A percentile compares a stretch with the other conserved stretches of the same genome.
phyloP scores from a whole-genome alignment of 495 filamentous ascomycete species.

The Daldinia bambusicola region DNA sequence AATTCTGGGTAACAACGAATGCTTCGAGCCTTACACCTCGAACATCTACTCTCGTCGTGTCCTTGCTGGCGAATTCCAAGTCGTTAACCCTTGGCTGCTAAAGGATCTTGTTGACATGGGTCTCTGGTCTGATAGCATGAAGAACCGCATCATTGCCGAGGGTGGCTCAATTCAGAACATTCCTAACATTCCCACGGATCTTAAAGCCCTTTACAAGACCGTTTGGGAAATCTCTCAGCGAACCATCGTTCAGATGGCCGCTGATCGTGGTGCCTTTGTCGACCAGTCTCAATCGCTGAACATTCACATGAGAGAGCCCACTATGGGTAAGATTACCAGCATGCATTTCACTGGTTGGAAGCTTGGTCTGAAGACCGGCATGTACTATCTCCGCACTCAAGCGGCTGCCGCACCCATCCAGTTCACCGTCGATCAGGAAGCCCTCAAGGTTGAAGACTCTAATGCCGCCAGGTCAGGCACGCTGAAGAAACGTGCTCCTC shows the following conservation, averaged over 20 bases:
- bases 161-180: constrained; percentile 97
- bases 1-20: constrained; percentile 98
- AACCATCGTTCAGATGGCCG: constrained; percentile 95
- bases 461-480: constrained; percentile 70
- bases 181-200: constrained; percentile 91
- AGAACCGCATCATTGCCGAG: constrained; percentile 98
- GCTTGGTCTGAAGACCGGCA: constrained; percentile 97
- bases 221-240: constrained; percentile 99
- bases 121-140: constrained; percentile 99
- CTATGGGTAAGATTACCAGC: constrained; percentile 98
- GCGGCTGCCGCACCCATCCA: constrained; percentile 96
- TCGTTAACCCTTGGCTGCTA: constrained; percentile 98
- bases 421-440: constrained; percentile 98
- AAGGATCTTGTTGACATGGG: constrained; percentile 98
- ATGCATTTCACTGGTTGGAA: constrained; percentile 99
- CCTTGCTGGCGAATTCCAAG: constrained; percentile 97
- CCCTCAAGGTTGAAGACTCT: constrained; percentile 88
- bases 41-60: constrained; percentile 99
- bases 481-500: constrained; percentile 73
- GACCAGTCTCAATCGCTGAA: constrained; percentile 99
- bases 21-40: constrained; percentile 99
- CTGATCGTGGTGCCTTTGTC: constrained; percentile 97
- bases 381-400: constrained; percentile 99
- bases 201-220: constrained; percentile 98
- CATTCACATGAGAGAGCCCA: constrained; percentile 98